Base-by-base conservation (phyloP, 75 land plant species). In the Pinus taeda region DNA sequence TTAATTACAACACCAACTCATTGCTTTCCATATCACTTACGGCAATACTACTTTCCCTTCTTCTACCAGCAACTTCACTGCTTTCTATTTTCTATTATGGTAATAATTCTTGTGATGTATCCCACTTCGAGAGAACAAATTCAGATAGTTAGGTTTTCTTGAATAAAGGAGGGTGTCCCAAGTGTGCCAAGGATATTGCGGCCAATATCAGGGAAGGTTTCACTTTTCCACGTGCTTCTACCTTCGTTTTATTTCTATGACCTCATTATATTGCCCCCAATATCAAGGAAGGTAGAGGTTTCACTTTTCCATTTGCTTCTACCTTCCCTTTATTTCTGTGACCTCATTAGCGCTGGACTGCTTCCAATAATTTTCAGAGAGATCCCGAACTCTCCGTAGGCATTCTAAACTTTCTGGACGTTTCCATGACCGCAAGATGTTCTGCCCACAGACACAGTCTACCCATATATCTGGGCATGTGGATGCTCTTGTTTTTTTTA, bases 361-460 rank as follows among this genome's bases (percentile, higher is more conserved):
- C 60, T 74, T 72, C 94, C 94, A 93, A 57, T 91, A 85, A 7
- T 12, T 71, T 67, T 89, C 79, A 20, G 85, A 85, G 15, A 84
- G 8, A 3, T 70, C 78, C 62, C 81, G 73, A 22, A 93, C 85
- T 69, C 80, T 76, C 29, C 81, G 76, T 8, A 90, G 83, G 63
- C 96, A 93, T 53, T 89, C 91, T 3, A 93, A 58, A 49, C 88
- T 91, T 77, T 84, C 85, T 59, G 92, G 93, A 56, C 74, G 67
- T 6, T 75, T 92, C 94, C 0, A 87, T 39, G 9, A 8, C 8
- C 65, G 93, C 88, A 30, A 78, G 79, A 76, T 93, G 96, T 79
- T 91, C 96, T 33, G 90, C 88, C 93, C 90, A 93, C 6, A 93
- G 80, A 18, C 92, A 89, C 90, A 87, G 88, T 59, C 94, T 89